Base-by-base conservation (phyloP, 1,284 basidiomycete species). In the Microbotryum lychnidis-dioicae region DNA sequence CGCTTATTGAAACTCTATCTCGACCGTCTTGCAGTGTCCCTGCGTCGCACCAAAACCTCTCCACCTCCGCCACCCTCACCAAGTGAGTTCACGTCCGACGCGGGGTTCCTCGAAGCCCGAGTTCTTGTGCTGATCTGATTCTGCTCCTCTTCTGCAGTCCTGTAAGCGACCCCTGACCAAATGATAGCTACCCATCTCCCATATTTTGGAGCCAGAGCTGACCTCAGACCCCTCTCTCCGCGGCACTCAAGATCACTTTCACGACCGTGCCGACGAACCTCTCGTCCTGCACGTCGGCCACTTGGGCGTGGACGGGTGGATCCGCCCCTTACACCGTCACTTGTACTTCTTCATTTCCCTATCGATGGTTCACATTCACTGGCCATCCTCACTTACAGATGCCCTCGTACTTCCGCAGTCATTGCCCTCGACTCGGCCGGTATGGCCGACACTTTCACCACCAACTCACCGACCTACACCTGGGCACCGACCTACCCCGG, bases 241-340 rank as follows among this genome's bases (percentile, higher is more conserved):
- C 48, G 48, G 5, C 21, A 12, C 12, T 14, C 18, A 23, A 50
- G 27, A 21, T 21, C 20, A 50, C 27, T 50, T 27, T 21, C 27
- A 27, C 21, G 21, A 50, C 48, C 6, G 48, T 53, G 51, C 51
- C 51, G 23, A 33, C 25, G 20, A 25, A 53, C 16, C 20, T 53
- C 25, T 29, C 51, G 25, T 25, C 25, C 51, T 53, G 51, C 51
- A 31, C 27, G 12, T n/a, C 25, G 20, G 33, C 51, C 25, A 53
- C 51, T n/a, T 53, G 25, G n/a, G 33, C 51, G 10, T 53, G 51
- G 51, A 53, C 51, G 12, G 51, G 51, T 23, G 51, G 51, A 10
- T n/a, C 51, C 4, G 51, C 51, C 9, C 51, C 51, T 20, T 53
- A 53, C 27, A 53, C 51, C 33, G n/a, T 53, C n/a, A 25, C 25